Evolutionary conservation across 129 eudicot genomes (phyloP).

Genomic region (Chrysanthemum makinoi): DNA sequence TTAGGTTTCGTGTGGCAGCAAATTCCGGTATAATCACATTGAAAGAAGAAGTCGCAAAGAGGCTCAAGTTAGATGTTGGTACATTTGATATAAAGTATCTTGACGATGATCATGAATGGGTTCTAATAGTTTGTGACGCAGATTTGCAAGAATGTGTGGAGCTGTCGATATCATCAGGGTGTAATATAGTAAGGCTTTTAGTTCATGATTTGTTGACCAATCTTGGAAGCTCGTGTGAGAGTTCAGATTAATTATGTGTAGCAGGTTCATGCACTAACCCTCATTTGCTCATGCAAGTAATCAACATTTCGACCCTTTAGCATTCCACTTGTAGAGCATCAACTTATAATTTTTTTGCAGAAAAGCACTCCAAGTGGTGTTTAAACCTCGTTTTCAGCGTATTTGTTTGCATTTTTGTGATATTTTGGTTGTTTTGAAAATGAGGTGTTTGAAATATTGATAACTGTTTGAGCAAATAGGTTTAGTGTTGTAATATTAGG

Average conservation of each 20-base stretch:
- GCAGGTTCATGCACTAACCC: constrained; percentile 4
- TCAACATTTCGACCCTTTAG: constrained; percentile 15
- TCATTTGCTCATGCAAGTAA: constrained; percentile 15
- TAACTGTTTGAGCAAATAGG: constrained; percentile 18
- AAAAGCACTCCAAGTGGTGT: neutral
- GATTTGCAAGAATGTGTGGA: constrained; percentile 82
- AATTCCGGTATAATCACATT: constrained; percentile 49
- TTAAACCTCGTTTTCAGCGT: constrained; percentile 5
- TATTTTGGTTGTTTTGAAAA: constrained; percentile 9
- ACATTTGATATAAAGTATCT: constrained; percentile 75
- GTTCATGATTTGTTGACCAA: constrained; percentile 67
- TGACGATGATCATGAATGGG: constrained; percentile 93
- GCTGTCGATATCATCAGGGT: constrained; percentile 48
- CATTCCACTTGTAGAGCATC: neutral
- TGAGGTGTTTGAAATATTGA: constrained; percentile 8
- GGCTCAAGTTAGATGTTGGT: constrained; percentile 63
- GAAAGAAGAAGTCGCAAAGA: constrained; percentile 76
- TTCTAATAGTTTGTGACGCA: constrained; percentile 70
- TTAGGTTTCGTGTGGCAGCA: constrained; percentile 62
- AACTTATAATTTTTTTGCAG: constrained; percentile 1
- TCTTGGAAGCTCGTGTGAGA: constrained; percentile 85
- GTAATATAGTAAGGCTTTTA: constrained; percentile 59
- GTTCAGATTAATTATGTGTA: constrained; percentile 50
- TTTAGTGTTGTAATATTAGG: constrained; percentile 25
- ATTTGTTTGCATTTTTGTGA: neutral